phyloP scores from a whole-genome alignment of 441 rosid species.

The Gossypium davidsonii region DNA sequence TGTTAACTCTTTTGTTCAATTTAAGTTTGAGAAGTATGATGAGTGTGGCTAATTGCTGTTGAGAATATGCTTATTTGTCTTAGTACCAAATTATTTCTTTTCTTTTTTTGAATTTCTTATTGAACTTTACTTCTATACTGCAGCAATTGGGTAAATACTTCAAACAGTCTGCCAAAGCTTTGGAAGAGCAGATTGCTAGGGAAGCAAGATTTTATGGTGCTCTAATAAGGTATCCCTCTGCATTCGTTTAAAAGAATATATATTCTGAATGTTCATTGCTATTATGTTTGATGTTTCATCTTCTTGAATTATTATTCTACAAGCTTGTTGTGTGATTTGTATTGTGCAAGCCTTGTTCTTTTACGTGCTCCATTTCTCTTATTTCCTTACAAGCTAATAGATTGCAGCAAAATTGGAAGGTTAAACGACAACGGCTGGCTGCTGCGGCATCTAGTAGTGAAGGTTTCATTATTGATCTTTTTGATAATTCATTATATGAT shows the following conservation, averaged over 20 bases:
- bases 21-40: neutral
- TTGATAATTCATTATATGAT: slow-evolving; percentile 57
- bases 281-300: neutral
- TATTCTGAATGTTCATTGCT: neutral
- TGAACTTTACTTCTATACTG: slow-evolving; percentile 22
- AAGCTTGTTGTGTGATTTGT: neutral
- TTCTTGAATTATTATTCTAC: slow-evolving; percentile 7
- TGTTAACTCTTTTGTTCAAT: slow-evolving; percentile 4
- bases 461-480: slow-evolving; percentile 82
- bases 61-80: neutral
- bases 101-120: slow-evolving; percentile 12
- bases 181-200: slow-evolving; percentile 70
- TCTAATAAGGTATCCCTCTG: slow-evolving; percentile 58
- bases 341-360: neutral
- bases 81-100: slow-evolving; percentile 9
- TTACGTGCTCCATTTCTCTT: neutral
- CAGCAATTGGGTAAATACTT: slow-evolving; percentile 91
- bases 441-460: slow-evolving; percentile 58
- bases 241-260: slow-evolving; percentile 2
- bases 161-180: slow-evolving; percentile 83
- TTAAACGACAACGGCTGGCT: slow-evolving; percentile 78
- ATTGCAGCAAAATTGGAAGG: slow-evolving; percentile 99
- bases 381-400: slow-evolving; percentile 43
- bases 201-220: slow-evolving; percentile 98
- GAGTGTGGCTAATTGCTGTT: neutral